phyloP scores from a whole-genome alignment of 768 basidiomycete species.

The Amanita thiersii region DNA sequence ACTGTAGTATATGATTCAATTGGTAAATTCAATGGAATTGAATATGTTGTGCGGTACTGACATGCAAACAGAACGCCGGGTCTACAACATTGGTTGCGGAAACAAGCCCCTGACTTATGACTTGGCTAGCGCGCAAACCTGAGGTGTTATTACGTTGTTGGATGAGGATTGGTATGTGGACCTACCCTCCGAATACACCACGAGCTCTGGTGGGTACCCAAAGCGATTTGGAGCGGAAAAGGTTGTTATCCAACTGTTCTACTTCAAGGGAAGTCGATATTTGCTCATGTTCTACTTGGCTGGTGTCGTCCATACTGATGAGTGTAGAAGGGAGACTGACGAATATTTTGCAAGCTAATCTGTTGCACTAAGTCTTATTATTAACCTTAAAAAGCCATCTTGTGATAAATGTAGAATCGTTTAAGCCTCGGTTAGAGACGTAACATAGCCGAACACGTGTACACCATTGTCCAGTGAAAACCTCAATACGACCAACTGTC shows the following conservation, averaged over 20 bases:
- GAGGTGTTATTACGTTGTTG: background rate
- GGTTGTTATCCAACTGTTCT: conserved; percentile 66
- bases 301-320: conserved; percentile 22
- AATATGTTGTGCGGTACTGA: conserved; percentile 27
- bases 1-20: conserved; percentile 28
- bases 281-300: conserved; percentile 54
- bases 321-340: too few relatives aligned
- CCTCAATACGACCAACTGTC: too few relatives aligned
- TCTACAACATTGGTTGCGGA: conserved; percentile 72
- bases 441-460: too few relatives aligned
- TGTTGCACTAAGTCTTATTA: too few relatives aligned
- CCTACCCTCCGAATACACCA: conserved; percentile 75
- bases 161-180: background rate
- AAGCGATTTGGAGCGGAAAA: conserved; percentile 72
- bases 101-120: conserved; percentile 81
- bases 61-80: conserved; percentile 60
- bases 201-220: conserved; percentile 53
- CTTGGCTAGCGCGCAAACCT: conserved; percentile 37
- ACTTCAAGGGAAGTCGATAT: conserved; percentile 73
- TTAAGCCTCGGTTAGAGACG: too few relatives aligned
- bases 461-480: too few relatives aligned
- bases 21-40: conserved; percentile 1
- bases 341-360: too few relatives aligned
- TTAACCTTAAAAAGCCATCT: too few relatives aligned
- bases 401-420: too few relatives aligned